Evolutionary conservation across 495 filamentous ascomycete species (phyloP).

Genomic region (Symbiotaphrina buchneri): DNA sequence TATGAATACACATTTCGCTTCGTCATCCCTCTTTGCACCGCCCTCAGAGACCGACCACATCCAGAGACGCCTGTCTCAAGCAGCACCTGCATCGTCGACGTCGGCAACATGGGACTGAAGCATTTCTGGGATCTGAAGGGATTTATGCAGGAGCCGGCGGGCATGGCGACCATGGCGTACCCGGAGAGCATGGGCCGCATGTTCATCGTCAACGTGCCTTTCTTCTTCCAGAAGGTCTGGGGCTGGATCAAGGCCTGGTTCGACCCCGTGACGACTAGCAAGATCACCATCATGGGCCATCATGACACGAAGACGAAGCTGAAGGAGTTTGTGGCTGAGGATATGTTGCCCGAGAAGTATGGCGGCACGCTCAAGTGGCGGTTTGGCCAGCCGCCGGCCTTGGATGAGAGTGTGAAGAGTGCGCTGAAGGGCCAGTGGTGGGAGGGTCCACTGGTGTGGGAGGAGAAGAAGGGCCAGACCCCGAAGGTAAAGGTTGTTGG

Average conservation of each 20-base stretch:
- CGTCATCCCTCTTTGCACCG: constrained; percentile 59
- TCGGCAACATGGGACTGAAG: constrained; percentile 60
- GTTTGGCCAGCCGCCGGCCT: constrained; percentile 45
- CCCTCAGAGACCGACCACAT: constrained; percentile 41
- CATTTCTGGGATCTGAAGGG: constrained; percentile 84
- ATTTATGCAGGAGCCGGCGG: constrained; percentile 79
- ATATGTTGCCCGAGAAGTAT: constrained; percentile 64
- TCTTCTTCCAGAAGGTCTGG: constrained; percentile 88
- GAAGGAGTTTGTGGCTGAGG: constrained; percentile 53
- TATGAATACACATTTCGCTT: constrained; percentile 84
- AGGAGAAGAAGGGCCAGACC: too few relatives aligned
- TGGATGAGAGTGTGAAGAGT: constrained; percentile 29
- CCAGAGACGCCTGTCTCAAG: constrained; percentile 61
- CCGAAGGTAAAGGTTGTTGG: too few relatives aligned
- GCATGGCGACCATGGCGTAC: constrained; percentile 76
- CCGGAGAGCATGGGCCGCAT: constrained; percentile 77
- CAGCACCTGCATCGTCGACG: constrained; percentile 75
- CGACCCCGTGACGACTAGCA: constrained; percentile 77
- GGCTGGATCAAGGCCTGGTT: constrained; percentile 93
- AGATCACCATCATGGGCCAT: constrained; percentile 68
- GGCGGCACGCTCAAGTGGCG: constrained; percentile 65
- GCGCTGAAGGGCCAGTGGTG: too few relatives aligned
- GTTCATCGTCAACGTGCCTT: constrained; percentile 74
- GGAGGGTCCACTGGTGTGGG: too few relatives aligned
- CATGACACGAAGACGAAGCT: constrained; percentile 51